Conservation (phyloP, 805 yeast genomes). For the Candida methanosorbosa region DNA sequence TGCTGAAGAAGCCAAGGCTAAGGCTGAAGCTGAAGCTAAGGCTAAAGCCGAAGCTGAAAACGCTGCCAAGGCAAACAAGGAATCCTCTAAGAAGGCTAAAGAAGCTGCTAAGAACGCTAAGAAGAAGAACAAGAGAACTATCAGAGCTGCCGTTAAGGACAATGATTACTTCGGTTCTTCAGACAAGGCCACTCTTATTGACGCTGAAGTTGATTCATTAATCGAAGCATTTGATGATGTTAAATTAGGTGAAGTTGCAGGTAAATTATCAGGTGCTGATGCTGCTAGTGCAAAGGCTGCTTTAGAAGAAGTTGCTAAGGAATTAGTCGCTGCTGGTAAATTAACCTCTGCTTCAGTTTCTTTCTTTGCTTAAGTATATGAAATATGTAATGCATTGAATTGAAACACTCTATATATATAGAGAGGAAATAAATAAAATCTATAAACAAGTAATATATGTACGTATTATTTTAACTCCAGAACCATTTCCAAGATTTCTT, state of each 20-base stretch:
- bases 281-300: constrained; percentile 50
- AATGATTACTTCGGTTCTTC: constrained; percentile 79
- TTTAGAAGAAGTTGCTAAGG: constrained; percentile 46
- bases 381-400: too few relatives aligned
- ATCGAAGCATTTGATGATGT: constrained; percentile 76
- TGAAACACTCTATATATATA: too few relatives aligned
- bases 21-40: constrained; percentile 81
- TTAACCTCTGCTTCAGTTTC: constrained; percentile 31
- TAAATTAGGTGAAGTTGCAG: constrained; percentile 68
- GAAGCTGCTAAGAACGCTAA: constrained; percentile 96
- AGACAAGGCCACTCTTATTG: constrained; percentile 55
- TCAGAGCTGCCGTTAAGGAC: constrained; percentile 79
- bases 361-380: constrained; percentile 11
- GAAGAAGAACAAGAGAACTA: constrained; percentile 60
- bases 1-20: constrained; percentile 82
- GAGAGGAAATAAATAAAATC: too few relatives aligned
- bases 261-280: constrained; percentile 50
- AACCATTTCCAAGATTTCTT: too few relatives aligned
- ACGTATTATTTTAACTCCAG: too few relatives aligned
- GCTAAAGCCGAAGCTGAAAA: constrained; percentile 72
- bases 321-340: constrained; percentile 44
- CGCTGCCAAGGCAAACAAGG: constrained; percentile 51
- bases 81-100: constrained; percentile 70
- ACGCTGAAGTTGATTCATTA: constrained; percentile 70
- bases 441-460: too few relatives aligned